Conservation (phyloP, 768 basidiomycete species). For the Trametes villosa region DNA sequence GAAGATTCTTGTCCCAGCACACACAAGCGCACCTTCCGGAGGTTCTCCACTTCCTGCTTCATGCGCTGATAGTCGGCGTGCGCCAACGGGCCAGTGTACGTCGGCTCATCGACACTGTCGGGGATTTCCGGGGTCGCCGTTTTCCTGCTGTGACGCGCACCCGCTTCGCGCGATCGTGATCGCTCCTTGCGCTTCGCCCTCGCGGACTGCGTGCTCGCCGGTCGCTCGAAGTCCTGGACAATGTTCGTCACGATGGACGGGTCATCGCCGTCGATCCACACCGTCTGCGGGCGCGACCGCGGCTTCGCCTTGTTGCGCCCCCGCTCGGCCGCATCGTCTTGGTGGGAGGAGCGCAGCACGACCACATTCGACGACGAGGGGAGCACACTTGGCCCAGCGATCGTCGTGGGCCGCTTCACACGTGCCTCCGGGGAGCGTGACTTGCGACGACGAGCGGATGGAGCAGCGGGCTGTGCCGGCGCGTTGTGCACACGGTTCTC, state of each 20-base stretch:
- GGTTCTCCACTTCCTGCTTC: slow-evolving; percentile 31
- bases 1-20: too few species aligned
- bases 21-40: slow-evolving; percentile 28
- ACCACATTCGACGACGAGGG: slow-evolving; percentile 1
- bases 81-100: slow-evolving; percentile 15
- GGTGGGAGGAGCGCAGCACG: not conserved
- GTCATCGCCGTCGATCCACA: slow-evolving; percentile 17
- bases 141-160: slow-evolving; percentile 28
- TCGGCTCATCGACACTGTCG: slow-evolving; percentile 32
- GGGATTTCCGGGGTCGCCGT: slow-evolving; percentile 33
- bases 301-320: slow-evolving; percentile 20
- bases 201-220: slow-evolving; percentile 2
- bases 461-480: not conserved
- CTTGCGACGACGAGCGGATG: slow-evolving; percentile 34
- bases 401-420: slow-evolving; percentile 31
- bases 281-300: slow-evolving; percentile 9
- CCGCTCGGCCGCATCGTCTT: slow-evolving; percentile 19
- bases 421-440: slow-evolving; percentile 42
- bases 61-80: slow-evolving; percentile 27
- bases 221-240: slow-evolving; percentile 25
- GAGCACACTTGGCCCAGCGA: not conserved
- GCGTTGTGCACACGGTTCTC: slow-evolving; percentile 24
- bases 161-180: slow-evolving; percentile 42
- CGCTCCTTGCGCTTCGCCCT: slow-evolving; percentile 37
- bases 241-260: slow-evolving; percentile 17